Conservation (phyloP, 305 asterid genomes). For the Fraxinus platypoda region DNA sequence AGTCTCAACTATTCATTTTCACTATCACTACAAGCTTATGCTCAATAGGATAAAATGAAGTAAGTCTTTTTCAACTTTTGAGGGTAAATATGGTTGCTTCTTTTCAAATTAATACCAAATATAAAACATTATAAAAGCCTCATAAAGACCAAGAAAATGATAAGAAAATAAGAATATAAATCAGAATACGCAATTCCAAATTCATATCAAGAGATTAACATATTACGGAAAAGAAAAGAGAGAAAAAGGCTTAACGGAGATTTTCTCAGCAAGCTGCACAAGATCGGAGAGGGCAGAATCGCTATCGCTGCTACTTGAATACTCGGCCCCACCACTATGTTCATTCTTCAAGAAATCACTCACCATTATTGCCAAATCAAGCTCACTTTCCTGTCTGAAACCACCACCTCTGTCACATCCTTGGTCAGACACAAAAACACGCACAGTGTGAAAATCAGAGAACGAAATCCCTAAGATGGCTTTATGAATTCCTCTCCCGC, state of each 20-base stretch:
- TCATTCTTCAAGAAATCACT: conserved; percentile 75
- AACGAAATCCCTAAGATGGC: too few relatives aligned
- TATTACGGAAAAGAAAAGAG: background rate
- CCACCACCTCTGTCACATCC: conserved; percentile 51
- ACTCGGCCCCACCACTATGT: conserved; percentile 49
- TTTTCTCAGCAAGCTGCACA: conserved; percentile 57
- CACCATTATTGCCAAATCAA: conserved; percentile 74
- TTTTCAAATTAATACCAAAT: background rate
- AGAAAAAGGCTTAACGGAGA: conserved; percentile 42
- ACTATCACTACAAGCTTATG: background rate
- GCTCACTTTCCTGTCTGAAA: conserved; percentile 63
- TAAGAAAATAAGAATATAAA: background rate
- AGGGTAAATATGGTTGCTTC: background rate
- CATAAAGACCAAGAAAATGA: background rate
- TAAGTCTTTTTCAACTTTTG: background rate
- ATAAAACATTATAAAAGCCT: background rate
- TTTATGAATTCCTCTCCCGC: too few relatives aligned
- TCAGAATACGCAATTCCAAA: background rate
- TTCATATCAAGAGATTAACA: background rate
- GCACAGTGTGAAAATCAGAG: too few relatives aligned
- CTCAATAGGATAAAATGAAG: background rate
- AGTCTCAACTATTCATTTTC: background rate
- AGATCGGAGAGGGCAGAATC: conserved; percentile 58
- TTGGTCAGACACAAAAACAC: too few relatives aligned
- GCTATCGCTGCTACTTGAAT: conserved; percentile 63